Percentiles rank a stretch among this genome's conserved stretches.
phyloP scores from a whole-genome alignment of 345 rosid species.

The Camelina hispida region DNA sequence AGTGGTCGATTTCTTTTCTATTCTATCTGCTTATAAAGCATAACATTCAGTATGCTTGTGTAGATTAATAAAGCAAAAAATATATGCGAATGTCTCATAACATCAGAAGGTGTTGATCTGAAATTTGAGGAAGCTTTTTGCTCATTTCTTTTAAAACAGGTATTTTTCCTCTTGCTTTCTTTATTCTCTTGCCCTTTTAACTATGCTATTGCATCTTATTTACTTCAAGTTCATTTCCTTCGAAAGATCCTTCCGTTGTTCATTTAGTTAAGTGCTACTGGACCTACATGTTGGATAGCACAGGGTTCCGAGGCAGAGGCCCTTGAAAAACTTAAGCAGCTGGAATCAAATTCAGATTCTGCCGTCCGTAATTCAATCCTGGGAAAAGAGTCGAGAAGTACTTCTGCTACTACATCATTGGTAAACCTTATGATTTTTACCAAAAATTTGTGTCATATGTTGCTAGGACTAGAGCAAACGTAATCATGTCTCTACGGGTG shows the following conservation, averaged over 20 bases:
- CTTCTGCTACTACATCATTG: constrained; percentile 59
- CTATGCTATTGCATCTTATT: constrained; percentile 17
- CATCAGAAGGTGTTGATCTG: constrained; percentile 84
- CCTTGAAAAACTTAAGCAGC: constrained; percentile 70
- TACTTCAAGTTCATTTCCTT: constrained; percentile 22
- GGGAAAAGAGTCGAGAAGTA: constrained; percentile 60
- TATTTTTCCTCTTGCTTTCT: constrained; percentile 33
- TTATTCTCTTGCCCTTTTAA: constrained; percentile 11
- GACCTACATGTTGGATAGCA: constrained; percentile 46
- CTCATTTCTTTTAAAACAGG: constrained; percentile 89
- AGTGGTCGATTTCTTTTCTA: constrained; percentile 11
- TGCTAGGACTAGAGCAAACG: constrained; percentile 19
- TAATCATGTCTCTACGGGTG: neutral
- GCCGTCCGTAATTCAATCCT: constrained; percentile 54
- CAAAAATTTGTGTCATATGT: constrained; percentile 22
- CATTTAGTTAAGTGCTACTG: constrained; percentile 37
- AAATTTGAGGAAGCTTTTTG: constrained; percentile 91
- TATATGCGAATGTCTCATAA: constrained; percentile 79
- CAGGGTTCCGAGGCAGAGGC: constrained; percentile 81
- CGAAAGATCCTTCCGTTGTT: constrained; percentile 25
- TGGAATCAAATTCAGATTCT: constrained; percentile 64
- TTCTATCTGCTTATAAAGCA: constrained; percentile 22
- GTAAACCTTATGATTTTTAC: constrained; percentile 47
- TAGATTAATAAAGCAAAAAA: constrained; percentile 80
- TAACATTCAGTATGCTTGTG: constrained; percentile 42